Base-by-base conservation (phyloP, 805 yeast species). In the Yamadazyma tumulicola region DNA sequence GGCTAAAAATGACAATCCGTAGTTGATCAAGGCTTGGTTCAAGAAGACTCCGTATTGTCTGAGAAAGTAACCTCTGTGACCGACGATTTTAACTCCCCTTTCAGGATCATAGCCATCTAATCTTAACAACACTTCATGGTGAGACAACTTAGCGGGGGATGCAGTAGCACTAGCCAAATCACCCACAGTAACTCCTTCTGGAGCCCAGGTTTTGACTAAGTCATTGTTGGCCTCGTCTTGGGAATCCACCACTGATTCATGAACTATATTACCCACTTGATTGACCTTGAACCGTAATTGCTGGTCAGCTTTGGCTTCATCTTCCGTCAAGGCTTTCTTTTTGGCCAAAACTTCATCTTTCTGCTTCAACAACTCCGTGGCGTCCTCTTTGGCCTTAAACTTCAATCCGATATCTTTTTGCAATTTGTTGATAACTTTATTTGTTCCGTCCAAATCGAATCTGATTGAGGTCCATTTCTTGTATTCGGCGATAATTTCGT, bases 71-170 rank as follows among this genome's bases (percentile, higher is more conserved):
- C 98, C 98, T 71, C 98, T 86, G 75, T 93, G 98, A 49, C 98
- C 98, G 40, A 91, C 89, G 49, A 93, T 81, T 69, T 87, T 86
- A 42, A 87, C 95, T 64, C 98, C 98, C 71, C 98, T 84, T 68
- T 93, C 97, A 48, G 97, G 97, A 60, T 93, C 98, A 62, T 89
- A 93, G 47, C 98, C 98, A 58, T 93, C 97, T 49, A 93, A 73
- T 68, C 97, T 82, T 51, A 94, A 74, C 48, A 93, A 72, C 36
- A 93, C 82, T 71, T 93, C 98, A 59, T 93, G 97, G 61, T 93
- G 98, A 20, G 97, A 89, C 58, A 91, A 75, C 21, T 65, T 65
- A 39, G 94, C 95, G 45, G 79, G 79, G 32, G 74, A 70, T 42
- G 85, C 84, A 34, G 94, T 81, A 31, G 82, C 91, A 50, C 88